These are phyloP conservation scores for Ambrosia hybrid DNA, from an alignment of 140 eudicot genomes.

Conservation along the genomic window DNA sequence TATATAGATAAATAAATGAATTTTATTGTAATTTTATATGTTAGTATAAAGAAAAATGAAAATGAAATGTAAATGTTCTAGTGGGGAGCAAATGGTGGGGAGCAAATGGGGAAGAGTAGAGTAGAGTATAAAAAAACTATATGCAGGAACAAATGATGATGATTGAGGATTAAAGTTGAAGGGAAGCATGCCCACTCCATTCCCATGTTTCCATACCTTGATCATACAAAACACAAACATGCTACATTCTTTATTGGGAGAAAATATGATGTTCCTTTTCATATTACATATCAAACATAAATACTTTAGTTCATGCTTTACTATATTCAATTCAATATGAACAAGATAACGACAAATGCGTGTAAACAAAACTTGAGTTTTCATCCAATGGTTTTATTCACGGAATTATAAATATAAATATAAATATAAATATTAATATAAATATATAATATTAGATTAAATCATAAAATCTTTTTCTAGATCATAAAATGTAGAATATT, in stretches of 20 bases:
- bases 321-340: too few species aligned
- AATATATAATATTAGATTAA: too few species aligned
- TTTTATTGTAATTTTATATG: neutral
- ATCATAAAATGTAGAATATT: too few species aligned
- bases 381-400: too few species aligned
- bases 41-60: neutral
- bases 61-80: neutral
- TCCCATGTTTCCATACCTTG: constrained; percentile 31
- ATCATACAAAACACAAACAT: constrained; percentile 31
- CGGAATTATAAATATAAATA: too few species aligned
- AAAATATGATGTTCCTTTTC: constrained; percentile 18
- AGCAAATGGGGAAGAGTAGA: constrained; percentile 11
- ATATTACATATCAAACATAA: constrained; percentile 4
- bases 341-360: too few species aligned
- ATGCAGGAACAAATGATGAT: constrained; percentile 22
- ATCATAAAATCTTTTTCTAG: too few species aligned
- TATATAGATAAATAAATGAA: neutral
- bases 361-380: too few species aligned
- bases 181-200: constrained; percentile 32
- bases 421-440: too few species aligned
- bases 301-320: too few species aligned
- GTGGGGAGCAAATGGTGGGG: constrained; percentile 29
- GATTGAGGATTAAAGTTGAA: constrained; percentile 32
- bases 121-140: constrained; percentile 17
- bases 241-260: constrained; percentile 28